Conservation (phyloP, 2,329 filamentous ascomycete genomes). For the Colletotrichum cuscutae region DNA sequence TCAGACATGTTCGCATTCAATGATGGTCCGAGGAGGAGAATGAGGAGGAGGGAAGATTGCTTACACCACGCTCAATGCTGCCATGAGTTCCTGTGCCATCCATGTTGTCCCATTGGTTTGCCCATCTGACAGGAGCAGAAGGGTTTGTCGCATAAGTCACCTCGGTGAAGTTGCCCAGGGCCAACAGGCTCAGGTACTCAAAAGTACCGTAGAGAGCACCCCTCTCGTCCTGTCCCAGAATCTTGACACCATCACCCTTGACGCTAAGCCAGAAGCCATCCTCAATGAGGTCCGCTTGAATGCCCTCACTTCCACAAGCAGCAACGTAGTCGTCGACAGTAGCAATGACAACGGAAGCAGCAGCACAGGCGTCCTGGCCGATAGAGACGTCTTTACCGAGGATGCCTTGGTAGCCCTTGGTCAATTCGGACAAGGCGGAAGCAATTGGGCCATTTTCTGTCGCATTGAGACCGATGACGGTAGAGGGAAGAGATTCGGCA, state of each 20-base stretch:
- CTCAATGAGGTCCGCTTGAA: slow-evolving; percentile 51
- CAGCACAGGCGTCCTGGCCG: slow-evolving; percentile 12
- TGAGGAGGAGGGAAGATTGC: background rate
- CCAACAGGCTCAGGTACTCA: slow-evolving; percentile 74
- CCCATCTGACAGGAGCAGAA: slow-evolving; percentile 72
- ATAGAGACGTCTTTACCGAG: slow-evolving; percentile 59
- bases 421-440: slow-evolving; percentile 68
- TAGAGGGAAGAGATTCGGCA: slow-evolving; percentile 54
- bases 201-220: slow-evolving; percentile 77
- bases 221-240: slow-evolving; percentile 73
- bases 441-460: slow-evolving; percentile 66
- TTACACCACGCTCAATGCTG: slow-evolving; percentile 70
- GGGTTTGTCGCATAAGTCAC: slow-evolving; percentile 62
- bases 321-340: slow-evolving; percentile 38
- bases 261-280: slow-evolving; percentile 72
- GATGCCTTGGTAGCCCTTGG: slow-evolving; percentile 66
- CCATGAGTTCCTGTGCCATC: slow-evolving; percentile 53
- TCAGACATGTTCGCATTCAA: background rate
- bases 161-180: slow-evolving; percentile 61
- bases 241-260: slow-evolving; percentile 59
- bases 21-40: background rate
- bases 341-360: slow-evolving; percentile 35
- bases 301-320: slow-evolving; percentile 55
- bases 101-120: slow-evolving; percentile 80
- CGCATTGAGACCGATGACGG: slow-evolving; percentile 64